Evolutionary conservation across 306 rosid genomes (phyloP), one percentile per base, ranked within the genome.

Genomic region (Oxytropis ochrocephala): DNA sequence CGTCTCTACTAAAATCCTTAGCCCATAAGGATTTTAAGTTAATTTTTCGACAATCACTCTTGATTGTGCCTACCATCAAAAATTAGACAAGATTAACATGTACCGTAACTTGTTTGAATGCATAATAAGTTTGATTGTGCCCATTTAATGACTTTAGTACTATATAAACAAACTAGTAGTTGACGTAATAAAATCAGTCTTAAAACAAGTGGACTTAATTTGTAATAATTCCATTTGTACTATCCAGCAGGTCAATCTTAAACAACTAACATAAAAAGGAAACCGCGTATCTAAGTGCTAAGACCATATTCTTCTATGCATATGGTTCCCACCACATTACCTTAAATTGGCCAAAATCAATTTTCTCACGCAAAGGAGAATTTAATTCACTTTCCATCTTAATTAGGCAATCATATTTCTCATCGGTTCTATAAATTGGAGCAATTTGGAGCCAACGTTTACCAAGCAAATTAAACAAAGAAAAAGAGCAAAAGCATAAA

Each of bases 361-460:
- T 17, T 58, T 71, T 59, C 39, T 12, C 12, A 32, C 68, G 33
- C 67, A 46, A 60, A 72, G 17, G 6, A 36, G 7, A 59, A 48
- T 18, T 72, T 59, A 72, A 59, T 59, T 72, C 52, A 19, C 30
- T 72, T 19, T 7, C 49, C 38, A 0, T 30, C 11, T 59, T 2
- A 24, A 24, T 24, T 24, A 35, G 14, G 49, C 11, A 71, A 57
- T n/a, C 14, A 59, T 7, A 30, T 16, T 69, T 53, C 19, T 9
- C 44, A 5, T 29, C 44, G 29, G 44, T 5, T 42, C 75, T 55
- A 70, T 70, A 70, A 70, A 70, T 69, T 69, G 53, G 29, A 41
- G 30, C 2, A 3, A 33, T 18, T 33, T 67, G 50, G 38, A 33
- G 38, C 39, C 0, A 67, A 53, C 0, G 5, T 14, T 8, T 69